Percentiles rank a stretch among this genome's conserved stretches.
Evolutionary conservation across 805 yeast species (phyloP).

Genomic region (Brettanomyces anomalus): DNA sequence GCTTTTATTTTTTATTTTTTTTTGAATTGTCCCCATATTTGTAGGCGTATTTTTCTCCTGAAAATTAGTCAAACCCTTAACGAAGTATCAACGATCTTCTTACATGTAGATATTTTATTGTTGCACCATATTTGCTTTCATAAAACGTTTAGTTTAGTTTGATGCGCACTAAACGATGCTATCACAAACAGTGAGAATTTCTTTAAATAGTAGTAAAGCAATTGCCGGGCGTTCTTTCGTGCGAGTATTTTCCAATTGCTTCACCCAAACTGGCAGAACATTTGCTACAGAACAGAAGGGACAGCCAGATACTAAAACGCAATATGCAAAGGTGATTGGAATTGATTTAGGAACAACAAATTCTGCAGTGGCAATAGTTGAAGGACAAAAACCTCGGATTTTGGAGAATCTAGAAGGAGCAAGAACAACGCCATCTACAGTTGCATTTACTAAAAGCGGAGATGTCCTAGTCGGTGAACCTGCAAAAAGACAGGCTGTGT

Average conservation of each 20-base stretch:
- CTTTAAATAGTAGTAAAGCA: too few species aligned
- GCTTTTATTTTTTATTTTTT: too few species aligned
- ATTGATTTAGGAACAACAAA: constrained; percentile 85
- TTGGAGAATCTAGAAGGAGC: constrained; percentile 73
- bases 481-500: constrained; percentile 94
- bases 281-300: neutral
- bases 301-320: neutral
- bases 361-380: constrained; percentile 83
- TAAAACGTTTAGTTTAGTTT: too few species aligned
- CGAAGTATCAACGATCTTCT: too few species aligned
- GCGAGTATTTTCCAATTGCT: neutral
- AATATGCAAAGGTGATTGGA: constrained; percentile 54
- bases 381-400: constrained; percentile 52
- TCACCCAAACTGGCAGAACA: neutral
- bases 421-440: constrained; percentile 87
- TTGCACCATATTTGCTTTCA: too few species aligned
- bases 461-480: constrained; percentile 90
- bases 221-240: too few species aligned
- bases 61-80: too few species aligned
- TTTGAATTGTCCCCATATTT: too few species aligned
- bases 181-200: too few species aligned
- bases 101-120: too few species aligned
- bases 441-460: constrained; percentile 81
- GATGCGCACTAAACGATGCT: too few species aligned
- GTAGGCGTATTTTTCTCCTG: too few species aligned